Percentiles rank a stretch among this genome's conserved stretches.
Conservation (phyloP, 345 rosid genomes). For the Trapa incisa region DNA sequence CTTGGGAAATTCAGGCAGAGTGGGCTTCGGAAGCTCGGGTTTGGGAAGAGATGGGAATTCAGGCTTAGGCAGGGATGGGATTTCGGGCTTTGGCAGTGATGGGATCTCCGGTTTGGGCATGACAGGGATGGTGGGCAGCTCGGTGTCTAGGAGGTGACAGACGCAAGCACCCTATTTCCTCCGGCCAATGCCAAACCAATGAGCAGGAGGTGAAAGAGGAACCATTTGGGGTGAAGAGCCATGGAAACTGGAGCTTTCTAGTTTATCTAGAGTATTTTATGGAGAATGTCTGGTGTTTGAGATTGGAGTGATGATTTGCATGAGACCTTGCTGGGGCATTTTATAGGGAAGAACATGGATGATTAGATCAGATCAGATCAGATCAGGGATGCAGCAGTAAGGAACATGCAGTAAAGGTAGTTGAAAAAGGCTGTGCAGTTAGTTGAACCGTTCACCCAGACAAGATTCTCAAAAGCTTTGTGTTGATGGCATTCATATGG, state of each 20-base stretch:
- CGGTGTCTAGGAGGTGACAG: slow-evolving; percentile 12
- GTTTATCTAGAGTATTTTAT: not conserved
- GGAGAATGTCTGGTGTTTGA: not conserved
- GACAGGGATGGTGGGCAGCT: slow-evolving; percentile 4
- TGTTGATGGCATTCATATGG: not conserved
- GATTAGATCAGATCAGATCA: too few relatives aligned
- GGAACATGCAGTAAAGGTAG: not conserved
- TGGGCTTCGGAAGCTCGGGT: not conserved
- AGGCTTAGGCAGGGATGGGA: not conserved
- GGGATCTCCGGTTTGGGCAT: slow-evolving; percentile 2
- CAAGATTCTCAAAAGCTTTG: not conserved
- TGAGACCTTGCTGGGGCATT: not conserved
- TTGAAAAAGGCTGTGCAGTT: slow-evolving; percentile 1
- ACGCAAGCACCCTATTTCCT: slow-evolving; percentile 10
- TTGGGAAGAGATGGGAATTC: not conserved
- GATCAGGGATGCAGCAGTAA: too few relatives aligned
- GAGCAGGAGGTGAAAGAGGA: slow-evolving; percentile 3
- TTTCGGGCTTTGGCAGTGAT: not conserved
- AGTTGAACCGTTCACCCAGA: slow-evolving; percentile 10
- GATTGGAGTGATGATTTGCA: not conserved
- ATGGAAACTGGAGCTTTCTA: not conserved
- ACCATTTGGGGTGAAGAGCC: slow-evolving; percentile 2
- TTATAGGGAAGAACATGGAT: not conserved
- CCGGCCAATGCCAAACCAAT: not conserved
- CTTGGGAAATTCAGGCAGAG: not conserved